Conservation (phyloP, 352 stramenopile genomes). For the Globisporangium parvum region DNA sequence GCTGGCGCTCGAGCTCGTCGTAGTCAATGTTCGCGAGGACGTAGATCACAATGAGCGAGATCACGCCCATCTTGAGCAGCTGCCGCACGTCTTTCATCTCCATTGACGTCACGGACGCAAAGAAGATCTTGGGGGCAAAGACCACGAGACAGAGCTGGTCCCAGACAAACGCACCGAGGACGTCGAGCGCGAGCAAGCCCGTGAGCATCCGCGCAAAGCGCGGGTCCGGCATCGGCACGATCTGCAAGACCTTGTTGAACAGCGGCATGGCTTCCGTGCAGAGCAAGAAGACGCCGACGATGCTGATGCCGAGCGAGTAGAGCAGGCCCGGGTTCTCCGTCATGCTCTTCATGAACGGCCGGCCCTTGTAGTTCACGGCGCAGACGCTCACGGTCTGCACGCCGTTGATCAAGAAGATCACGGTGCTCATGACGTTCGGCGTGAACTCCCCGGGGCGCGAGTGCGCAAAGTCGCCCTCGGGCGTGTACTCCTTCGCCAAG, state of each 20-base stretch:
- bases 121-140: constrained; percentile 85
- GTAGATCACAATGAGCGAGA: constrained; percentile 85
- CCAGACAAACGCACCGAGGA: constrained; percentile 83
- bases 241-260: constrained; percentile 91
- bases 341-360: constrained; percentile 98
- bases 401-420: constrained; percentile 96
- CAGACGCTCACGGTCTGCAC: constrained; percentile 97
- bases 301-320: constrained; percentile 82
- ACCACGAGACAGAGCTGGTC: constrained; percentile 81
- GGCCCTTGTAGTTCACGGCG: constrained; percentile 97
- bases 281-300: constrained; percentile 88
- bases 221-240: constrained; percentile 88
- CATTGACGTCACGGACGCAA: constrained; percentile 67
- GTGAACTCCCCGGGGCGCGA: constrained; percentile 91
- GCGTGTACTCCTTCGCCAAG: constrained; percentile 88
- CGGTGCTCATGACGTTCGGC: constrained; percentile 97
- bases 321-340: constrained; percentile 95
- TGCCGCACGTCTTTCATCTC: constrained; percentile 76
- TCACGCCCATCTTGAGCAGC: constrained; percentile 79
- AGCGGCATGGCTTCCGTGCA: constrained; percentile 89
- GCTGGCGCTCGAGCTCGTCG: constrained; percentile 86
- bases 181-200: constrained; percentile 73
- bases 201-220: constrained; percentile 80
- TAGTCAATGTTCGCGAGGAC: constrained; percentile 87
- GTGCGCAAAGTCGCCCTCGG: constrained; percentile 69